Percentiles rank a stretch among this genome's conserved stretches.
Conservation (phyloP, 495 filamentous ascomycete genomes). For the Annulohypoxylon maeteangense region DNA sequence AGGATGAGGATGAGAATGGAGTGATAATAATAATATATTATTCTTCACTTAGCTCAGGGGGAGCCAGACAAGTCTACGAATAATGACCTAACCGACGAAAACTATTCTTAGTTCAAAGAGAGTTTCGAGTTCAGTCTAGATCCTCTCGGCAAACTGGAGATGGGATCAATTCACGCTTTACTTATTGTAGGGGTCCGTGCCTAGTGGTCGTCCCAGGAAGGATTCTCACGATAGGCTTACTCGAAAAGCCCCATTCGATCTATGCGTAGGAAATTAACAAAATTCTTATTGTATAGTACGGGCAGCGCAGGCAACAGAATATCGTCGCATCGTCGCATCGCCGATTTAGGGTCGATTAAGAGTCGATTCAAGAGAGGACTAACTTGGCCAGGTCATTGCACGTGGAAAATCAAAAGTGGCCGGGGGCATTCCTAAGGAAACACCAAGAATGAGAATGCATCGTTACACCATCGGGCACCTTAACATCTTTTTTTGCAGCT, state of each 20-base stretch:
- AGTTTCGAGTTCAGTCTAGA: background rate
- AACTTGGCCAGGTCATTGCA: conserved; percentile 4
- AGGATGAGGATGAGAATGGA: background rate
- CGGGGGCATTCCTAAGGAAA: background rate
- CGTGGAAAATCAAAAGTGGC: background rate
- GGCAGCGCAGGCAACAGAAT: background rate
- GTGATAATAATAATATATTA: background rate
- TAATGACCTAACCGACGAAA: background rate
- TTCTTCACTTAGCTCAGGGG: background rate
- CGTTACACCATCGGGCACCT: conserved; percentile 28
- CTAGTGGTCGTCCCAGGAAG: background rate
- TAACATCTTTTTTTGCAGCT: conserved; percentile 7
- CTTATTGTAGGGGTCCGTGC: conserved; percentile 6
- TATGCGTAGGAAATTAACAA: background rate
- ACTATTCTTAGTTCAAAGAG: background rate
- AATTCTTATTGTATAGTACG: background rate
- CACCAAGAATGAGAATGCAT: conserved; percentile 19
- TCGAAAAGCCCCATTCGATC: background rate
- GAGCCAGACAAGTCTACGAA: background rate
- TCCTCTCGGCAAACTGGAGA: background rate
- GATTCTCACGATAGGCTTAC: conserved; percentile 2
- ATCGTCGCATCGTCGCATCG: background rate
- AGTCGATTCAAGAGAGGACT: background rate
- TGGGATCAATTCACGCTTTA: background rate
- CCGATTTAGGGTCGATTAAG: background rate